Evolutionary conservation across 495 filamentous ascomycete species (phyloP).

Genomic region (Penicillium cataractarum): DNA sequence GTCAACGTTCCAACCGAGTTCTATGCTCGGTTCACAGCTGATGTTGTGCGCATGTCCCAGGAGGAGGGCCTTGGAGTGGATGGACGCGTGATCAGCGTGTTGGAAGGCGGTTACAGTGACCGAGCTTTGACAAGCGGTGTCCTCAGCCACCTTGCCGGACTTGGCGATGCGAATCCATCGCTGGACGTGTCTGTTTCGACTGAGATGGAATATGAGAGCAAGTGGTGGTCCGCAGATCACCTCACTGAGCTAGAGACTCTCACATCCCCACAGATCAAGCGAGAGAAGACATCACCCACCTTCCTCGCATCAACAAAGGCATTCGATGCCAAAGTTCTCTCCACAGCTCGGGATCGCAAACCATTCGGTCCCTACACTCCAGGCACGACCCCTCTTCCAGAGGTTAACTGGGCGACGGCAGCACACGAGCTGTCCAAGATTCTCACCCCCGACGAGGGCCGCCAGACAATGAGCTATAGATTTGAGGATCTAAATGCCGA

Average conservation of each 20-base stretch:
- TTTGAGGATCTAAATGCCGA: constrained; percentile 73
- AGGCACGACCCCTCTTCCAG: constrained; percentile 68
- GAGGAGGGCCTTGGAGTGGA: constrained; percentile 78
- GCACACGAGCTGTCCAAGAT: constrained; percentile 79
- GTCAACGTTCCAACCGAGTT: constrained; percentile 97
- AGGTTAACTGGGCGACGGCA: constrained; percentile 82
- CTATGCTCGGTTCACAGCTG: constrained; percentile 85
- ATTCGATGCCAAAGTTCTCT: constrained; percentile 72
- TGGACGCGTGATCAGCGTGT: constrained; percentile 85
- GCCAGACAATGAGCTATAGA: constrained; percentile 73
- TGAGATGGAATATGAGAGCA: constrained; percentile 54
- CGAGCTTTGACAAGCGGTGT: constrained; percentile 85
- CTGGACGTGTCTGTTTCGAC: not conserved
- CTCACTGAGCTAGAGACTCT: constrained; percentile 69
- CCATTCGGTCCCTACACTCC: constrained; percentile 44
- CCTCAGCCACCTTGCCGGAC: constrained; percentile 81
- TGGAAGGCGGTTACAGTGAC: constrained; percentile 96
- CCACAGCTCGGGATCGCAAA: constrained; percentile 57
- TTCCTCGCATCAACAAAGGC: constrained; percentile 78
- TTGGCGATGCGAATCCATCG: constrained; percentile 47
- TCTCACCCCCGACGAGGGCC: constrained; percentile 69
- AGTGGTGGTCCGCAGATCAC: constrained; percentile 74
- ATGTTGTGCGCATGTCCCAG: constrained; percentile 78
- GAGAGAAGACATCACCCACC: constrained; percentile 58
- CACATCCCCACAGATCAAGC: constrained; percentile 55